phyloP scores from a whole-genome alignment of 2,329 filamentous ascomycete species.

The Acrocalymma vagum region DNA sequence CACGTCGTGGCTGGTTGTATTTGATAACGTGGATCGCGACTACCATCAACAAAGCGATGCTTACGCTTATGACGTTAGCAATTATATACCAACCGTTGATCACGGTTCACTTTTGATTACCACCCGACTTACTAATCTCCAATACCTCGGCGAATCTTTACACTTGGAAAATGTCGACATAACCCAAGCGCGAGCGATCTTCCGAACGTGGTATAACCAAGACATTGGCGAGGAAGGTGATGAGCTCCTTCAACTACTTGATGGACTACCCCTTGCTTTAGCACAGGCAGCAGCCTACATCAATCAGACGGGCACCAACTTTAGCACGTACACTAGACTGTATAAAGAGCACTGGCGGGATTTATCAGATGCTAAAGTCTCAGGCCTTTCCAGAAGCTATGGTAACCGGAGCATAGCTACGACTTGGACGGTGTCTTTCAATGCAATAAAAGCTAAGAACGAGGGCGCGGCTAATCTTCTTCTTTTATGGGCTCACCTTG shows the following conservation, averaged over 20 bases:
- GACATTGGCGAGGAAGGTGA: slow-evolving; percentile 20
- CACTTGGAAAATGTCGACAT: slow-evolving; percentile 16
- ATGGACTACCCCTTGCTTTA: slow-evolving; percentile 32
- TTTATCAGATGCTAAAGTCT: slow-evolving; percentile 13
- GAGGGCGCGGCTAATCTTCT: slow-evolving; percentile 31
- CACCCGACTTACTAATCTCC: slow-evolving; percentile 17
- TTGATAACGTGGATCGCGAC: slow-evolving; percentile 25
- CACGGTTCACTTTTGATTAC: slow-evolving; percentile 26
- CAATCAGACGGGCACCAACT: slow-evolving; percentile 21
- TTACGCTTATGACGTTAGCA: slow-evolving; percentile 18
- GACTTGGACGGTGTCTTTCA: slow-evolving; percentile 42
- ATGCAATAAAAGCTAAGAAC: slow-evolving; percentile 30
- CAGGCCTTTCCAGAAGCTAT: slow-evolving; percentile 30
- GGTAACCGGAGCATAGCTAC: slow-evolving; percentile 33
- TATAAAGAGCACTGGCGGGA: slow-evolving; percentile 36
- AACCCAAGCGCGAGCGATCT: slow-evolving; percentile 23
- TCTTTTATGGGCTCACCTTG: slow-evolving; percentile 36
- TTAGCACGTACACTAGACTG: slow-evolving; percentile 26
- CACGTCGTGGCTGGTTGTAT: slow-evolving; percentile 22
- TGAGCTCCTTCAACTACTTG: slow-evolving; percentile 21
- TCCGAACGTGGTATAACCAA: slow-evolving; percentile 23
- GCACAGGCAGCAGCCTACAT: slow-evolving; percentile 31
- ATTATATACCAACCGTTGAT: slow-evolving; percentile 15
- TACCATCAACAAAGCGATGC: slow-evolving; percentile 10
- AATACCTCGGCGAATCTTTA: slow-evolving; percentile 16